Evolutionary conservation across 306 rosid genomes (phyloP).

Genomic region (Sindora glabra): DNA sequence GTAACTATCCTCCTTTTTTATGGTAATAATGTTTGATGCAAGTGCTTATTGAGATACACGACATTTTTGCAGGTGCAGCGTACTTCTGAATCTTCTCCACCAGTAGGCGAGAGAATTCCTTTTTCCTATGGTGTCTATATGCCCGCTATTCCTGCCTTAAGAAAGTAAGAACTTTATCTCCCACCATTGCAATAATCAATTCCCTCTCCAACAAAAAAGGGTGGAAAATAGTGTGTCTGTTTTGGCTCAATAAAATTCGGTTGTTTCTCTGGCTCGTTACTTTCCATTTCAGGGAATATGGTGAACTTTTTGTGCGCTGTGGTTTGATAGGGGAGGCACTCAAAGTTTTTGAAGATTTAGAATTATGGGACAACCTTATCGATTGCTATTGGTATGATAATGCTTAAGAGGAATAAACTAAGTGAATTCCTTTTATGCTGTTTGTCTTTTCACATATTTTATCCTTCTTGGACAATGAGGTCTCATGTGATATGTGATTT

Average conservation of each 20-base stretch:
- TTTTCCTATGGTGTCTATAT: constrained; percentile 52
- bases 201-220: not conserved
- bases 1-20: too few relatives aligned
- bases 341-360: constrained; percentile 81
- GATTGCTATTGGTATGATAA: constrained; percentile 67
- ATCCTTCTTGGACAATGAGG: not conserved
- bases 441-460: not conserved
- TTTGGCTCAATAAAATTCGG: constrained; percentile 1
- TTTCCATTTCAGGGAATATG: constrained; percentile 65
- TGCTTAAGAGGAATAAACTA: not conserved
- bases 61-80: constrained; percentile 58
- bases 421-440: not conserved
- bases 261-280: not conserved
- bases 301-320: constrained; percentile 79
- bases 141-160: constrained; percentile 75
- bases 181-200: not conserved
- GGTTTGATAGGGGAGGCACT: constrained; percentile 92
- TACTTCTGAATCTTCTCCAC: constrained; percentile 51
- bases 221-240: not conserved
- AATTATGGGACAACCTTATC: constrained; percentile 94
- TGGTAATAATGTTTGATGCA: too few relatives aligned
- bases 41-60: constrained; percentile 9
- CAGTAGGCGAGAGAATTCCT: constrained; percentile 52
- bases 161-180: constrained; percentile 52
- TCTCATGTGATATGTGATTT: constrained; percentile 20